A percentile compares a stretch with the other conserved stretches of the same genome.
These are phyloP conservation scores for Eutypella sp. DNA, from an alignment of 2,329 filamentous ascomycete genomes.

Conservation along the genomic window DNA sequence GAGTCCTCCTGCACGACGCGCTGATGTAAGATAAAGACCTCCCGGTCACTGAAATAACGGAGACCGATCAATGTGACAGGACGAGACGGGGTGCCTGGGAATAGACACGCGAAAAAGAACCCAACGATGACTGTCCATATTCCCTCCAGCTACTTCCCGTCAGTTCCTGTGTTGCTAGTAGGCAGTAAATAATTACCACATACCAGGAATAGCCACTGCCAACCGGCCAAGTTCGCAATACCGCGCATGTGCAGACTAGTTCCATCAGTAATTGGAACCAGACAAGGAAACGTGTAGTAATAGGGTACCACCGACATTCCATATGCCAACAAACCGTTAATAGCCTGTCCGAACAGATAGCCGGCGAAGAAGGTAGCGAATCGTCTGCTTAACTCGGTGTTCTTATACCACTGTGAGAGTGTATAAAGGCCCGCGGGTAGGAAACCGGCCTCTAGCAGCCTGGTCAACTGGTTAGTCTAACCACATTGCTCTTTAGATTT, in stretches of 20 bases:
- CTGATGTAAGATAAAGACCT: background rate
- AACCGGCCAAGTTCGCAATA: constrained; percentile 32
- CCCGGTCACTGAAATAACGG: background rate
- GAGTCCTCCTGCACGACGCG: background rate
- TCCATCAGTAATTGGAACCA: background rate
- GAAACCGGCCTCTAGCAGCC: constrained; percentile 34
- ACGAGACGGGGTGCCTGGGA: background rate
- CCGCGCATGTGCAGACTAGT: constrained; percentile 28
- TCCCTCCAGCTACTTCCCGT: constrained; percentile 19
- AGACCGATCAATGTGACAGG: background rate
- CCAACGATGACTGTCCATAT: constrained; percentile 28
- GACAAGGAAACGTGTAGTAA: background rate
- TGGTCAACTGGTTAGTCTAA: constrained; percentile 27
- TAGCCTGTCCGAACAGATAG: constrained; percentile 34
- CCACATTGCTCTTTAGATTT: constrained; percentile 30
- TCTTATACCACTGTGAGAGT: constrained; percentile 38
- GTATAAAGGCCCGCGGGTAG: constrained; percentile 33
- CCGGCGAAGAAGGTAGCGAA: constrained; percentile 37
- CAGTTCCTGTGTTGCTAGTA: background rate
- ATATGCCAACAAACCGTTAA: constrained; percentile 15
- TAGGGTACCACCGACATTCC: constrained; percentile 28
- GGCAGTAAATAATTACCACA: background rate
- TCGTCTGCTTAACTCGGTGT: constrained; percentile 33
- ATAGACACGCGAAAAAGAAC: constrained; percentile 17
- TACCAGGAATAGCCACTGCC: constrained; percentile 40